Percentiles rank a stretch among this genome's conserved stretches.
Conservation (phyloP, 2,329 filamentous ascomycete species). For the Pezicula rhizophila region DNA sequence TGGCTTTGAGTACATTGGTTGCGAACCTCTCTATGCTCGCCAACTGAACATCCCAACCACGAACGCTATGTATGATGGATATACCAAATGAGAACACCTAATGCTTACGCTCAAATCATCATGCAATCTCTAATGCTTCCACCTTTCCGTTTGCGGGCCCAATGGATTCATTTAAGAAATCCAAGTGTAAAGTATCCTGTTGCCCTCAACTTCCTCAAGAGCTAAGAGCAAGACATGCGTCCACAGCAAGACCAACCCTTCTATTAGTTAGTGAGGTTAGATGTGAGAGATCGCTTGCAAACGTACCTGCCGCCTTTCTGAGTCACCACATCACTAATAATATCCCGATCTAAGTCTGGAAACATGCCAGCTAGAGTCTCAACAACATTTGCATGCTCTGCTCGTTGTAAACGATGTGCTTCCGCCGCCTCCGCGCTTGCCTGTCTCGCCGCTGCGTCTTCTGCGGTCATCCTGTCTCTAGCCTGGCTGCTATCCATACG, state of each 20-base stretch:
- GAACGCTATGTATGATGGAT: conserved; percentile 1
- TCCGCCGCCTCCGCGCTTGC: conserved; percentile 87
- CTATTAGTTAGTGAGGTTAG: conserved; percentile 14
- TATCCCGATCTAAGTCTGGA: conserved; percentile 84
- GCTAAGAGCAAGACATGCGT: conserved; percentile 69
- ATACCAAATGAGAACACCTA: not conserved
- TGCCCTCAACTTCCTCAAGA: conserved; percentile 16
- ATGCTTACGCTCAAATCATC: not conserved
- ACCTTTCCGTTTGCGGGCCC: not conserved
- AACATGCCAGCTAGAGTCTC: conserved; percentile 97
- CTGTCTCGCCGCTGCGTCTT: conserved; percentile 84
- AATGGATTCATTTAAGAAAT: no score
- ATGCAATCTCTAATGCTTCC: not conserved
- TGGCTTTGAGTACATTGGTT: no score
- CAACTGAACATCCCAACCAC: not conserved
- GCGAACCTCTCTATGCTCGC: not conserved
- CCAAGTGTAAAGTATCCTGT: not conserved
- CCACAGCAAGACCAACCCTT: conserved; percentile 78
- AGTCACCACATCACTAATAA: conserved; percentile 95
- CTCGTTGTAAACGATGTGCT: conserved; percentile 72
- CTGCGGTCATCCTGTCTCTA: conserved; percentile 51
- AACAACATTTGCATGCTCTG: conserved; percentile 85
- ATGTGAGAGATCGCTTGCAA: not conserved
- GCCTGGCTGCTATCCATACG: conserved; percentile 14
- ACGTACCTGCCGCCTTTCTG: conserved; percentile 89